Evolutionary conservation across 108 stramenopile species (phyloP), one percentile per base, ranked within the genome.

Genomic region (Cyclotella choctawhatcheeana): DNA sequence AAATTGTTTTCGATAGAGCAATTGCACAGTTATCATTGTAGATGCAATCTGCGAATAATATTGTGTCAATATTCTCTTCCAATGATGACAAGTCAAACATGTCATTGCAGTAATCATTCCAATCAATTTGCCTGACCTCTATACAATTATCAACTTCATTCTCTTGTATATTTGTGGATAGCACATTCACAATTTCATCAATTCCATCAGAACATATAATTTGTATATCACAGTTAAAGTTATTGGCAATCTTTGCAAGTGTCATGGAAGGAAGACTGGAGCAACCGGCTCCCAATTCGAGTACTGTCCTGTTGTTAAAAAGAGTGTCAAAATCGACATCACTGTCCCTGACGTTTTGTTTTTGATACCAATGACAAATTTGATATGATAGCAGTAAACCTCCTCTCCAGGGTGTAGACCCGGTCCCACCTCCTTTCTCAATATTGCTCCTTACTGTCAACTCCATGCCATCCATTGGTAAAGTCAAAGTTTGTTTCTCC

Each of bases 201-300:
- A 67, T 14, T 13, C 66, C 66, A 67, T 53, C 66, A 17, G 50
- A 44, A n/a, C 44, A 8, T 22, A 32, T 50, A 13, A 52, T 2
- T 4, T 52, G 14, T 31, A 67, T 52, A 53, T 29, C 50, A 53
- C 16, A 35, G 48, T 50, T 12, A 50, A 43, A 50, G 2, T 29
- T 32, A 13, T 10, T 51, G 6, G 8, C 13, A 51, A 50, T 33
- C 48, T 66, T 66, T 17, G 47, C 65, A 51, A 66, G 48, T 18
- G 65, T 43, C 65, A 66, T 66, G 3, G 65, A 66, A 26, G 65
- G 65, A 25, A 66, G 65, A 17, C 65, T 48, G 13, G 47, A 12
- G 8, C n/a, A 26, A 5, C 65, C 65, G 30, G 65, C 65, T 50
- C 65, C 65, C 18, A 66, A 43, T 18, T 66, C 65, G 3, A 66